Evolutionary conservation across 352 stramenopile genomes (phyloP).

Genomic region (Phytophthora quininea): DNA sequence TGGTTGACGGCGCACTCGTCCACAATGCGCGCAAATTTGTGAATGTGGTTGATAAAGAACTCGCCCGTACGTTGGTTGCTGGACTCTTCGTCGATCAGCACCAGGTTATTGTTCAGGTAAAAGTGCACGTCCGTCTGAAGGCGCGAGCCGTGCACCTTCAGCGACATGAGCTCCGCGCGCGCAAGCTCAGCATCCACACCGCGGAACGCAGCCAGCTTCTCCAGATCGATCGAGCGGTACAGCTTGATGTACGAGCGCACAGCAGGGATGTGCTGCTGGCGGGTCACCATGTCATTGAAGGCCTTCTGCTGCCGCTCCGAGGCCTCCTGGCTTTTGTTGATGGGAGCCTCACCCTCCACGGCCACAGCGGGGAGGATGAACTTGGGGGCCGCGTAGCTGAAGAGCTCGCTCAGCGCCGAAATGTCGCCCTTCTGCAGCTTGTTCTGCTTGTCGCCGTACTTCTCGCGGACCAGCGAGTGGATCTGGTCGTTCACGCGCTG

Average conservation of each 20-base stretch:
- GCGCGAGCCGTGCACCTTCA: conserved; percentile 71
- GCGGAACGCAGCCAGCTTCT: conserved; percentile 94
- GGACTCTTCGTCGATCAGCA: conserved; percentile 85
- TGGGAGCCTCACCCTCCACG: conserved; percentile 47
- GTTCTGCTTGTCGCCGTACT: conserved; percentile 92
- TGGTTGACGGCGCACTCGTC: conserved; percentile 76
- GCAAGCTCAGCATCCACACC: conserved; percentile 74
- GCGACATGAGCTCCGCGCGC: conserved; percentile 78
- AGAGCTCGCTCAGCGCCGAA: conserved; percentile 88
- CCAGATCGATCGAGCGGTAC: conserved; percentile 95
- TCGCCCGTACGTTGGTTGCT: conserved; percentile 88
- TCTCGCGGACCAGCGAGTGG: conserved; percentile 91
- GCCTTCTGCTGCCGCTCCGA: conserved; percentile 80
- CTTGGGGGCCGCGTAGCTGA: conserved; percentile 94
- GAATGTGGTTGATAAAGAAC: conserved; percentile 92
- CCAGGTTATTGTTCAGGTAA: conserved; percentile 75
- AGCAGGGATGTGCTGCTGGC: conserved; percentile 88
- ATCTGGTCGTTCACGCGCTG: conserved; percentile 88
- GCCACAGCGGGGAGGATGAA: conserved; percentile 92
- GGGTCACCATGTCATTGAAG: conserved; percentile 91
- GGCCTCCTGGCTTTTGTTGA: conserved; percentile 69
- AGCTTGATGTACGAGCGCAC: conserved; percentile 96
- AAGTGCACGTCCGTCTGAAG: conserved; percentile 86
- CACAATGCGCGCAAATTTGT: conserved; percentile 87
- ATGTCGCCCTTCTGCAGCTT: conserved; percentile 87